Evolutionary conservation across 2,329 filamentous ascomycete species (phyloP).

Genomic region (Pseudocercospora pini-densiflorae): DNA sequence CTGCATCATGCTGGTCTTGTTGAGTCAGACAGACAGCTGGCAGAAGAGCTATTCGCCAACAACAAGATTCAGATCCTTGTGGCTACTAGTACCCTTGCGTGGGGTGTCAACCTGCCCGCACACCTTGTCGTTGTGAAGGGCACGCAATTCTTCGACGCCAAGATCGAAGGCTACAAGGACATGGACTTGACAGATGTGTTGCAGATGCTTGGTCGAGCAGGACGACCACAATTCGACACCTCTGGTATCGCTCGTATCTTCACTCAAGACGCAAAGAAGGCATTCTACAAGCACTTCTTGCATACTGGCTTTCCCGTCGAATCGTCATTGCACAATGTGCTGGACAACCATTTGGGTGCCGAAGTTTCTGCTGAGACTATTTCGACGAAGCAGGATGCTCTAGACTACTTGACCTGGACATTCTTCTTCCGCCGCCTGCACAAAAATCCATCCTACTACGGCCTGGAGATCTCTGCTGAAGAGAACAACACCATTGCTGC

Average conservation of each 20-base stretch:
- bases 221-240: slow-evolving; percentile 93
- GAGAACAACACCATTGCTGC: slow-evolving; percentile 88
- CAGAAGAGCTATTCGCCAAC: slow-evolving; percentile 93
- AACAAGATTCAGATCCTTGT: slow-evolving; percentile 98
- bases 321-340: slow-evolving; percentile 90
- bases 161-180: slow-evolving; percentile 96
- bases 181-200: slow-evolving; percentile 99
- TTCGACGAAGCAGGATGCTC: slow-evolving; percentile 90
- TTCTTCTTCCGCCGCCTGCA: slow-evolving; percentile 98
- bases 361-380: slow-evolving; percentile 95
- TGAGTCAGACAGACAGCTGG: slow-evolving; percentile 86
- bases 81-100: slow-evolving; percentile 93
- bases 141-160: slow-evolving; percentile 97
- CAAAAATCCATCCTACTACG: slow-evolving; percentile 98
- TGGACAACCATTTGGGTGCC: slow-evolving; percentile 95
- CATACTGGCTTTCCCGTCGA: slow-evolving; percentile 98
- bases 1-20: slow-evolving; percentile 96
- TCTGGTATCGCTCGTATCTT: slow-evolving; percentile 97
- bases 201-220: slow-evolving; percentile 96
- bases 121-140: slow-evolving; percentile 98
- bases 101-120: slow-evolving; percentile 97
- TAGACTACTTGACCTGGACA: slow-evolving; percentile 98
- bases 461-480: slow-evolving; percentile 88
- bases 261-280: slow-evolving; percentile 96
- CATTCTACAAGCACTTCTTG: slow-evolving; percentile 99